These are phyloP conservation scores for Porcisia hertigi DNA, from an alignment of 208 protist species.

Conservation along the genomic window DNA sequence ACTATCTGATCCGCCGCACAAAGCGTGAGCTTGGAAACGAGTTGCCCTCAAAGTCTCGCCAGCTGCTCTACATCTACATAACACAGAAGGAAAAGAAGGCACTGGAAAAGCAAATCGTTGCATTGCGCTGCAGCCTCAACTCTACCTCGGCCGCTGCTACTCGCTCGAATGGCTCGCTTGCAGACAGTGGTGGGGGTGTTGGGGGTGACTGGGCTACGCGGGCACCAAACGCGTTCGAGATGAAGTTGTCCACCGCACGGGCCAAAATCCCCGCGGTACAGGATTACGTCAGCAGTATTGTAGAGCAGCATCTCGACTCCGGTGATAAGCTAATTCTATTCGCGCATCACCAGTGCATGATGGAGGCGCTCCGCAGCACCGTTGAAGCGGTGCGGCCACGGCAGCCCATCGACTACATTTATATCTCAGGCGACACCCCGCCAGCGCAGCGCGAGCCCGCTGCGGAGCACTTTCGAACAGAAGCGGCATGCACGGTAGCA, in stretches of 20 bases:
- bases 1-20: constrained; percentile 94
- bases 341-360: constrained; percentile 92
- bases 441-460: constrained; percentile 64
- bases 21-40: constrained; percentile 91
- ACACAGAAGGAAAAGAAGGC: constrained; percentile 84
- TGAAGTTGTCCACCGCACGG: constrained; percentile 82
- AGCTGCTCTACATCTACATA: constrained; percentile 86
- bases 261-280: constrained; percentile 91
- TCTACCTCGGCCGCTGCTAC: not conserved
- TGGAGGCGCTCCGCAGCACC: constrained; percentile 85
- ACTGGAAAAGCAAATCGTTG: constrained; percentile 73
- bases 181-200: not conserved
- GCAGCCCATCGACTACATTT: constrained; percentile 87
- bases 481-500: constrained; percentile 73
- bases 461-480: constrained; percentile 78
- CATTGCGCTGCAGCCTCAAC: constrained; percentile 43
- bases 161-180: not conserved
- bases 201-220: constrained; percentile 24
- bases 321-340: constrained; percentile 94
- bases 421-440: constrained; percentile 90
- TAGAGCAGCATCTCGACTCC: constrained; percentile 76
- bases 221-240: constrained; percentile 73
- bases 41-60: constrained; percentile 88
- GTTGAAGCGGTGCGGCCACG: constrained; percentile 69
- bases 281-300: constrained; percentile 80